Evolutionary conservation across 208 protist genomes (phyloP), one percentile per base, ranked within the genome.

Genomic region (Leishmania lainsoni): DNA sequence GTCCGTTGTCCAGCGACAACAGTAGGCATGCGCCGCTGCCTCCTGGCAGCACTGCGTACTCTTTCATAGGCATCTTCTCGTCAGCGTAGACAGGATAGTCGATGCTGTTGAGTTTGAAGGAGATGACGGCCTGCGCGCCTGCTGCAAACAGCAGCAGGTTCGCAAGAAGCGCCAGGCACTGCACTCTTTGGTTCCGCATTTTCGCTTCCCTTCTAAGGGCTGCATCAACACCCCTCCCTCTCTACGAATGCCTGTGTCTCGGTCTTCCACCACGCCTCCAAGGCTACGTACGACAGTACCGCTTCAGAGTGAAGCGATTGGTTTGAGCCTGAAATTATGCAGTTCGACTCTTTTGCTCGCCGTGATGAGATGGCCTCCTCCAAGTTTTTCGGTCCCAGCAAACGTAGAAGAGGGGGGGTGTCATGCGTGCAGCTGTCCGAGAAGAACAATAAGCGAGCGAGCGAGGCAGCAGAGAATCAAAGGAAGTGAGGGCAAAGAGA

Each of bases 41-140:
- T 5, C 42, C 5, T 49, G 59, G 73, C 20, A 58, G 35, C 9
- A 76, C 59, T 3, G 78, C 80, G 79, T 84, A 81, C 14, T 87
- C 58, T 29, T 74, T 61, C 56, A 77, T 4, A 22, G 56, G 26
- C 51, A n/a, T 39, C 66, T 68, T 48, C 17, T 59, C 42, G 39
- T 85, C 42, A 4, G 17, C 26, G 10, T 73, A 78, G 2, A 48
- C 66, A n/a, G 63, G 29, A n/a, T 80, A 84, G 76, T 85, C 79
- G 6, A n/a, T 26, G 35, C 73, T 76, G 61, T 75, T 12, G 39
- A 89, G 86, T 4, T 42, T 80, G 32, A 89, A 72, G 16, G 63
- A 84, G 16, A 89, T 29, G 39, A 72, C 81, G 1, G 76, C 86
- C 26, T 81, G 45, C 52, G 58, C 61, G 8, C 59, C 54, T 14